Evolutionary conservation across 495 filamentous ascomycete species (phyloP).

Genomic region (Penicillium cinerascens): DNA sequence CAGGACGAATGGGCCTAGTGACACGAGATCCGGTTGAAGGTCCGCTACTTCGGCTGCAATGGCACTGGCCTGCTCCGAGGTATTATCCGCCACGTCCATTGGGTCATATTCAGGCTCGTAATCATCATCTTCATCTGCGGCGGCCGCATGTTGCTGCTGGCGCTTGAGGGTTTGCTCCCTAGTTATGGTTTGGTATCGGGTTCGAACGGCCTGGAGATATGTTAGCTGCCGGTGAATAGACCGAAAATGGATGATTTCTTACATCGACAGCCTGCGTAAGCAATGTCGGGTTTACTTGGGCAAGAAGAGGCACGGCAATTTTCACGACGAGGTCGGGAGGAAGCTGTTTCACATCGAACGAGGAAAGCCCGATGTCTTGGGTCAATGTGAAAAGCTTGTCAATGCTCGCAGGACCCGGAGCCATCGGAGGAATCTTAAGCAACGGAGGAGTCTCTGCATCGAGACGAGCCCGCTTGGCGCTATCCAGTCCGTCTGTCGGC

Average conservation of each 20-base stretch:
- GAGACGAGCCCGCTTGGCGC: constrained; percentile 66
- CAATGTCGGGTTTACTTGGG: constrained; percentile 56
- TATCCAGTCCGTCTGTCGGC: constrained; percentile 65
- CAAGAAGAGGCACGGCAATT: constrained; percentile 69
- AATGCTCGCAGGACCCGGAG: constrained; percentile 69
- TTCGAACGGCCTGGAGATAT: constrained; percentile 40
- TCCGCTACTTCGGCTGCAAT: constrained; percentile 52
- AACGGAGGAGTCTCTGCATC: constrained; percentile 50
- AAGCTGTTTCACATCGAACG: constrained; percentile 77
- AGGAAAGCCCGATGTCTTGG: constrained; percentile 63
- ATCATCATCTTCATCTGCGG: constrained; percentile 81
- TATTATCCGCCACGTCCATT: constrained; percentile 68
- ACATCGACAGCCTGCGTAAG: constrained; percentile 68
- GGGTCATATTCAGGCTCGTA: constrained; percentile 83
- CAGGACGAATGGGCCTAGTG: constrained; percentile 68
- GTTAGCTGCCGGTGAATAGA: constrained; percentile 22
- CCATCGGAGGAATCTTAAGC: constrained; percentile 60
- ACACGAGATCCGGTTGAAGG: constrained; percentile 51
- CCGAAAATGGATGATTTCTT: constrained; percentile 7
- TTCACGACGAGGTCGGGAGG: constrained; percentile 69
- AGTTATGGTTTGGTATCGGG: constrained; percentile 42
- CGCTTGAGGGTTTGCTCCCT: constrained; percentile 38
- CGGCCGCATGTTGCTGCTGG: constrained; percentile 39
- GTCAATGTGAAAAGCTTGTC: constrained; percentile 83
- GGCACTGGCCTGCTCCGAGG: constrained; percentile 66